Evolutionary conservation across 2,329 filamentous ascomycete species (phyloP).

Genomic region (Periglandula ipomoeae): DNA sequence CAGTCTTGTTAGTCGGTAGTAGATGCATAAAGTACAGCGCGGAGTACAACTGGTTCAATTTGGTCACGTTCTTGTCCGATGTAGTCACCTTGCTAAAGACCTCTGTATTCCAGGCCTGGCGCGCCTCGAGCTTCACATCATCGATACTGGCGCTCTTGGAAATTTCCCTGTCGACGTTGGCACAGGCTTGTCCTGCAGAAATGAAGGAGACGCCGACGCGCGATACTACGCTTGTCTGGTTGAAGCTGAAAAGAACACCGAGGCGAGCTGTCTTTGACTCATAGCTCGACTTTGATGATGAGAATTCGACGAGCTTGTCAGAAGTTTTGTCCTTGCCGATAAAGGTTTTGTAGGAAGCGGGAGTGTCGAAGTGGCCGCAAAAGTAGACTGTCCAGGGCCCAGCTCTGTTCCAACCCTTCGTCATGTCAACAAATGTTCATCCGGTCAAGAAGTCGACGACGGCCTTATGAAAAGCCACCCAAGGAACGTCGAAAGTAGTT

Average conservation of each 20-base stretch:
- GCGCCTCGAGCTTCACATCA: slow-evolving; percentile 39
- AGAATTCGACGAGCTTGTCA: no score
- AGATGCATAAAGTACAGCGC: slow-evolving; percentile 66
- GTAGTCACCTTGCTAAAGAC: slow-evolving; percentile 49
- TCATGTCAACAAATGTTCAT: no score
- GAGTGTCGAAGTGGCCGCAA: no score
- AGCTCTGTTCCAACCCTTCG: no score
- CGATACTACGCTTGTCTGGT: slow-evolving; percentile 35
- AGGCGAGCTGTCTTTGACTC: slow-evolving; percentile 42
- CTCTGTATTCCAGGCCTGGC: slow-evolving; percentile 52
- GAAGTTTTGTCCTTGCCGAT: no score
- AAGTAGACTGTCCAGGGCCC: no score
- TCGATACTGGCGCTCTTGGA: slow-evolving; percentile 58
- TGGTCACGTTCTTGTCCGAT: slow-evolving; percentile 40
- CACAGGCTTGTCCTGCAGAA: slow-evolving; percentile 54
- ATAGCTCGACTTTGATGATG: slow-evolving; percentile 36
- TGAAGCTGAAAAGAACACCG: slow-evolving; percentile 57
- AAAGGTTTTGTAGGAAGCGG: no score
- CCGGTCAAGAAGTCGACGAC: no score
- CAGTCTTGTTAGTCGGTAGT: slow-evolving; percentile 65
- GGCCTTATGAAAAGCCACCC: no score
- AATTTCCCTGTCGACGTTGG: slow-evolving; percentile 60
- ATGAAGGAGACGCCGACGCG: slow-evolving; percentile 65
- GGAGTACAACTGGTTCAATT: slow-evolving; percentile 59
- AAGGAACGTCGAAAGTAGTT: no score